A percentile compares a stretch with the other conserved stretches of the same genome.
Evolutionary conservation across 2,329 filamentous ascomycete species (phyloP).

Genomic region (Nemania sp.): DNA sequence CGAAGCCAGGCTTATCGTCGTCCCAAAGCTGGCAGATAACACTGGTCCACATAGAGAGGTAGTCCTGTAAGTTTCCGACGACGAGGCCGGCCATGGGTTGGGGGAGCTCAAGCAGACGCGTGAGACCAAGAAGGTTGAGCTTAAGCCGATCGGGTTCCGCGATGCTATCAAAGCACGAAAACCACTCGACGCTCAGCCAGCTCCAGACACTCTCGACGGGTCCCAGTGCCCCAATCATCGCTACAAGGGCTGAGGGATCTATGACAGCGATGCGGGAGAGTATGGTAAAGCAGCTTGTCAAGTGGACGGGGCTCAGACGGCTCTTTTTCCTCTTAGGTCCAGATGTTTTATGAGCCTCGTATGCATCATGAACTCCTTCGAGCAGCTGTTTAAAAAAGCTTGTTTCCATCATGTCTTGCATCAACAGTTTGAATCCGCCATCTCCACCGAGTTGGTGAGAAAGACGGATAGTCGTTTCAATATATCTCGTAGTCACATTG

Average conservation of each 20-base stretch:
- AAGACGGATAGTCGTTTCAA: constrained; percentile 68
- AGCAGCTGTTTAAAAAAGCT: constrained; percentile 68
- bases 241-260: constrained; percentile 70
- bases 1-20: constrained; percentile 53
- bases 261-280: constrained; percentile 78
- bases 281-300: constrained; percentile 85
- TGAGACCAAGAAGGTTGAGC: constrained; percentile 73
- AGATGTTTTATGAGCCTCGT: constrained; percentile 77
- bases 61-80: constrained; percentile 68
- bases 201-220: constrained; percentile 57
- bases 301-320: constrained; percentile 72
- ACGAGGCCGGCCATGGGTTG: constrained; percentile 62
- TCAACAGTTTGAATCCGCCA: constrained; percentile 64
- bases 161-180: constrained; percentile 69
- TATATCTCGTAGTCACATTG: constrained; percentile 61
- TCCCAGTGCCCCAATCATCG: constrained; percentile 56
- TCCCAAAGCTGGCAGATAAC: constrained; percentile 69
- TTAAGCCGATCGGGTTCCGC: constrained; percentile 70
- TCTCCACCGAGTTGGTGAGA: constrained; percentile 66
- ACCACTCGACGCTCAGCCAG: constrained; percentile 68
- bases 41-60: constrained; percentile 76
- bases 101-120: constrained; percentile 69
- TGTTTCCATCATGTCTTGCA: constrained; percentile 66
- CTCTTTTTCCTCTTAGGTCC: constrained; percentile 75
- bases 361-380: constrained; percentile 67